A percentile compares a stretch with the other conserved stretches of the same genome.
phyloP scores from a whole-genome alignment of 371 early-diverging fungal species.

The Rhizomucor miehei region DNA sequence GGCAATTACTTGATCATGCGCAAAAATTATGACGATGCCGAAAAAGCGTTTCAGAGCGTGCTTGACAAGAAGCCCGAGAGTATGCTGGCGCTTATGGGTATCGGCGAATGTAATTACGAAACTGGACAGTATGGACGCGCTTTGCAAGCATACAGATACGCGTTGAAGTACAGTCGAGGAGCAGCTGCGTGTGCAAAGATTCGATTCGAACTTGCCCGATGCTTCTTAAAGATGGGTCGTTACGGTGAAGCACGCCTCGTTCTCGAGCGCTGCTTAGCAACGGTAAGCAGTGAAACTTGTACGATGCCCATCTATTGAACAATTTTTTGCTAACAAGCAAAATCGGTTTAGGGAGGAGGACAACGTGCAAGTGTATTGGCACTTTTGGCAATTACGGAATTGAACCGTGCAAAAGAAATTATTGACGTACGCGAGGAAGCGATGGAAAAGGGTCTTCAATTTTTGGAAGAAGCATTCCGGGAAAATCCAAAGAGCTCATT shows the following conservation, averaged over 20 bases:
- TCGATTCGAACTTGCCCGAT: conserved; percentile 86
- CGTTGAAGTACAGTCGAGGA: conserved; percentile 55
- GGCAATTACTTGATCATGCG: conserved; percentile 60
- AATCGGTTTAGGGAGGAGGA: no score
- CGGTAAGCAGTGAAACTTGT: conserved; percentile 66
- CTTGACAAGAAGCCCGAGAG: conserved; percentile 58
- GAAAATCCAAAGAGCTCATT: no score
- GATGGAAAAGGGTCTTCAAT: conserved; percentile 37
- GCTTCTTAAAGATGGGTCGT: conserved; percentile 76
- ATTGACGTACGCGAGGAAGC: conserved; percentile 25
- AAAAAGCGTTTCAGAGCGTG: conserved; percentile 64
- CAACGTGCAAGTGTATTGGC: conserved; percentile 8
- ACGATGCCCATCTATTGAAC: conserved; percentile 6
- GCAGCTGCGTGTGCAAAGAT: conserved; percentile 56
- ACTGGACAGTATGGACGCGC: conserved; percentile 60
- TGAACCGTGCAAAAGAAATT: conserved; percentile 70
- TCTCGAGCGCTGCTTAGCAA: no score
- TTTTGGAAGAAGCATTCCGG: conserved; percentile 50
- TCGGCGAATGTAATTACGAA: conserved; percentile 62
- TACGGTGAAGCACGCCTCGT: no score
- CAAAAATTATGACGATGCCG: conserved; percentile 64
- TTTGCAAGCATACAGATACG: conserved; percentile 71
- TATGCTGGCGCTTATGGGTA: conserved; percentile 80
- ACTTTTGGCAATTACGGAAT: conserved; percentile 72
- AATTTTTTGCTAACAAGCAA: no score